Conservation (phyloP, 2,329 filamentous ascomycete genomes). For the Huntiella decipiens region DNA sequence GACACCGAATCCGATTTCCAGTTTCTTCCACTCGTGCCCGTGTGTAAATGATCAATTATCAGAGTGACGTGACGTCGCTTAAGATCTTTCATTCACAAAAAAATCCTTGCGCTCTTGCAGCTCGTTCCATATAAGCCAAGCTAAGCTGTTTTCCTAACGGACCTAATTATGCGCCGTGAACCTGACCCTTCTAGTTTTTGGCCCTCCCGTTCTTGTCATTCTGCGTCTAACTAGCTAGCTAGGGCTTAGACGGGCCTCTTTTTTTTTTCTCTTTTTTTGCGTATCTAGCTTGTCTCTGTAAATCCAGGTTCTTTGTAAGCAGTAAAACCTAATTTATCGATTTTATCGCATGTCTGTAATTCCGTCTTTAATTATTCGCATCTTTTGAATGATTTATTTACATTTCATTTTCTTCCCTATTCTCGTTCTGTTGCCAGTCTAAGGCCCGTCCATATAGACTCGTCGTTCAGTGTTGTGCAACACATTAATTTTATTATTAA, state of each 20-base stretch:
- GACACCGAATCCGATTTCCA: too few species aligned
- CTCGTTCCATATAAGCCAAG: neutral
- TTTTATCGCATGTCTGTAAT: neutral
- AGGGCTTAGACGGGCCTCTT: neutral
- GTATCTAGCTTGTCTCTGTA: neutral
- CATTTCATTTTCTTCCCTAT: neutral
- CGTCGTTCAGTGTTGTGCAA: too few species aligned
- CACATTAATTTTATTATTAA: neutral
- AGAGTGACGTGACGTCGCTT: slow-evolving; percentile 9
- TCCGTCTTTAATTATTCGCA: neutral
- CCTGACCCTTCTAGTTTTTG: too few species aligned
- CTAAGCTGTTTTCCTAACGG: neutral
- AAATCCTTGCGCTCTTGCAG: slow-evolving; percentile 1
- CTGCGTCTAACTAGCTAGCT: too few species aligned
- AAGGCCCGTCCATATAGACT: too few species aligned
- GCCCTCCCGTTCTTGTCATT: neutral
- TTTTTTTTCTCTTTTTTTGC: neutral
- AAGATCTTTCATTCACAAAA: neutral
- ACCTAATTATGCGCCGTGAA: too few species aligned
- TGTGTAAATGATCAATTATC: neutral
- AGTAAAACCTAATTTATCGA: neutral
- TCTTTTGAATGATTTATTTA: neutral
- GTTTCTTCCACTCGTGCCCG: too few species aligned
- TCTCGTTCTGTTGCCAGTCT: neutral
- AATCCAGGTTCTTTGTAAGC: neutral